Evolutionary conservation across 208 protist species (phyloP), one percentile per base, ranked within the genome.

Genomic region (Phytomonas francai): DNA sequence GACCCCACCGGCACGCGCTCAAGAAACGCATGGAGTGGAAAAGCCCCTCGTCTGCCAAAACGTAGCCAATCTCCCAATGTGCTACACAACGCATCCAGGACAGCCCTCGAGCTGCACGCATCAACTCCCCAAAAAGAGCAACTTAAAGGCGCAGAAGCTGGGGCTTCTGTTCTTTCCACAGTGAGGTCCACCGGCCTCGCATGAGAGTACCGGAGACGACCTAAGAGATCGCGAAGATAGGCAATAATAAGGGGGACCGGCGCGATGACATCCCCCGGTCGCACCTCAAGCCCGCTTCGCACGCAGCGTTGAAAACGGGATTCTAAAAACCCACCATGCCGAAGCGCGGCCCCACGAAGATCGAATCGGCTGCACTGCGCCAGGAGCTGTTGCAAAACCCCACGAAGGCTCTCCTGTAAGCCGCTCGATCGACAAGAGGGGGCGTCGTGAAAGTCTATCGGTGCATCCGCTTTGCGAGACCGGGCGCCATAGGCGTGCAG

Each of bases 291-390:
- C 29, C 62, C 19, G 5, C 67, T 68, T 9, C 45, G 33, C 28
- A 71, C 51, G 49, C 72, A 68, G 33, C 61, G 68, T 22, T 61
- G 64, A 30, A 70, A 78, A 4, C 73, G 73, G 6, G 54, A 31
- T 71, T 90, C 84, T 30, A 90, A 60, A 73, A 79, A 80, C 33
- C 69, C 65, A 28, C 65, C 51, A 63, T 91, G 83, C 30, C 74
- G 76, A 59, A 91, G 69, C 0, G 83, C 80, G 14, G 81, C 76
- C 0, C 85, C 85, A 29, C 85, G 80, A 54, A 87, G 66, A 61
- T 91, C 83, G 49, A 86, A 65, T 19, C 68, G 72, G 39, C 68
- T 61, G 78, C 78, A 83, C 60, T 86, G 66, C 49, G 65, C 31
- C 32, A 88, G 28, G 6, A 84, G 58, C 34, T 65, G 63, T n/a